Conservation (phyloP, 495 filamentous ascomycete species). For the Daldinia caldariorum region DNA sequence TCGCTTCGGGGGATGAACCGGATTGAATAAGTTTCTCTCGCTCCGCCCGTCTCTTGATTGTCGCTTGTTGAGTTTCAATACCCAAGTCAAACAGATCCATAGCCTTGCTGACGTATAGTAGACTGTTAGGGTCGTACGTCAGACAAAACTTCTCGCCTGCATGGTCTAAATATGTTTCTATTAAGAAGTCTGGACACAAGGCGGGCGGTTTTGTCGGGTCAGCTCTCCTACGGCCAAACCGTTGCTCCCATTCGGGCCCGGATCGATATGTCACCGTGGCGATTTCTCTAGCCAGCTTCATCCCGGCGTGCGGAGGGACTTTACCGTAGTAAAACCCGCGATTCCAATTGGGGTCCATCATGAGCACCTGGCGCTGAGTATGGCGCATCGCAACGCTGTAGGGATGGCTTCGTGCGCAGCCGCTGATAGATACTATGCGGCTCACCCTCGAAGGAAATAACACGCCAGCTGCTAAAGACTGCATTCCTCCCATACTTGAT, state of each 20-base stretch:
- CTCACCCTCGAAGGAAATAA: conserved; percentile 83
- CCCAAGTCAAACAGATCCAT: conserved; percentile 99
- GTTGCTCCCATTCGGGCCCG: conserved; percentile 96
- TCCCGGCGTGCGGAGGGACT: conserved; percentile 91
- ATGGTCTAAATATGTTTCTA: conserved; percentile 98
- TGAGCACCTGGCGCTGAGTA: conserved; percentile 95
- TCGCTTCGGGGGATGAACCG: conserved; percentile 35
- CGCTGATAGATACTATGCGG: conserved; percentile 87
- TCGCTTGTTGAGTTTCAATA: conserved; percentile 64
- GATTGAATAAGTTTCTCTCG: conserved; percentile 45
- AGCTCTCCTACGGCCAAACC: conserved; percentile 88
- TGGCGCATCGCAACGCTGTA: conserved; percentile 99
- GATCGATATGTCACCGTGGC: conserved; percentile 97
- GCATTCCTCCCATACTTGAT: conserved; percentile 98
- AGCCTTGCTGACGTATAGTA: conserved; percentile 96
- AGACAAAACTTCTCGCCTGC: conserved; percentile 98
- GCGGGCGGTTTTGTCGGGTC: conserved; percentile 88
- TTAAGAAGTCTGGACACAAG: conserved; percentile 94
- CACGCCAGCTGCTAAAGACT: conserved; percentile 89
- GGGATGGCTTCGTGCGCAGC: conserved; percentile 93
- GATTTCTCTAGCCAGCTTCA: conserved; percentile 98
- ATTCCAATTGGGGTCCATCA: conserved; percentile 98
- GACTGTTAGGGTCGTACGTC: conserved; percentile 96
- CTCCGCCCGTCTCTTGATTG: conserved; percentile 53
- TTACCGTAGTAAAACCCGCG: conserved; percentile 94